These are phyloP conservation scores for Cardamine chenopodiifolia DNA, from an alignment of 345 rosid genomes.

Conservation along the genomic window DNA sequence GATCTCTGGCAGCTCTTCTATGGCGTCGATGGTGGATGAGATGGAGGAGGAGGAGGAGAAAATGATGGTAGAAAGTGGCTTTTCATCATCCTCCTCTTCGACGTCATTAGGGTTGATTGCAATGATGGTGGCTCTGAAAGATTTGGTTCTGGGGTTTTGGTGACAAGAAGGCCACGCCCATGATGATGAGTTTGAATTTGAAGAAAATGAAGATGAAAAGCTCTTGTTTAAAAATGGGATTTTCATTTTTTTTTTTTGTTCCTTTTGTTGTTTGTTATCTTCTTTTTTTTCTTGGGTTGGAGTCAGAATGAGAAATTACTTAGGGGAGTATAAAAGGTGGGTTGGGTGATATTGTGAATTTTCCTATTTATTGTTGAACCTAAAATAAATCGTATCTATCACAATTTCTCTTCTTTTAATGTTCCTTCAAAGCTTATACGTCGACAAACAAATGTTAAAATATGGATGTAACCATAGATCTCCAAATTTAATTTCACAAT, in stretches of 20 bases:
- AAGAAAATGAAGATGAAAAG: conserved; percentile 27
- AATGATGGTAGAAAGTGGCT: not conserved
- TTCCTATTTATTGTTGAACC: conserved; percentile 27
- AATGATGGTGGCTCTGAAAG: conserved; percentile 46
- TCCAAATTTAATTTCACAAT: conserved; percentile 5
- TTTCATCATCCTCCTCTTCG: conserved; percentile 17
- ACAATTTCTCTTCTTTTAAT: not conserved
- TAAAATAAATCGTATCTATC: conserved; percentile 15
- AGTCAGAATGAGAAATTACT: conserved; percentile 7
- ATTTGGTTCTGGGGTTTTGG: conserved; percentile 68
- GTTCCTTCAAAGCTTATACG: not conserved
- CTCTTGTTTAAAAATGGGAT: conserved; percentile 52
- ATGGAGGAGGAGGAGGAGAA: not conserved
- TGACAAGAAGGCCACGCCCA: conserved; percentile 82
- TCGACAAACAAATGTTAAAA: not conserved
- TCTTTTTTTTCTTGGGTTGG: not conserved
- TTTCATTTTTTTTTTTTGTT: conserved; percentile 48
- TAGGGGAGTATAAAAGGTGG: conserved; percentile 13
- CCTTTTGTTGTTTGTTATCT: not conserved
- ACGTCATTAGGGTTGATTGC: conserved; percentile 12
- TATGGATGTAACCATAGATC: conserved; percentile 9
- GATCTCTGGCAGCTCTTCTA: conserved; percentile 34
- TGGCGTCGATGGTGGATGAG: conserved; percentile 26
- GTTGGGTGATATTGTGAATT: conserved; percentile 8
- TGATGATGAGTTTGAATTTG: conserved; percentile 34